Conservation (phyloP, 2,329 filamentous ascomycete species). For the Colletotrichum zoysiae region DNA sequence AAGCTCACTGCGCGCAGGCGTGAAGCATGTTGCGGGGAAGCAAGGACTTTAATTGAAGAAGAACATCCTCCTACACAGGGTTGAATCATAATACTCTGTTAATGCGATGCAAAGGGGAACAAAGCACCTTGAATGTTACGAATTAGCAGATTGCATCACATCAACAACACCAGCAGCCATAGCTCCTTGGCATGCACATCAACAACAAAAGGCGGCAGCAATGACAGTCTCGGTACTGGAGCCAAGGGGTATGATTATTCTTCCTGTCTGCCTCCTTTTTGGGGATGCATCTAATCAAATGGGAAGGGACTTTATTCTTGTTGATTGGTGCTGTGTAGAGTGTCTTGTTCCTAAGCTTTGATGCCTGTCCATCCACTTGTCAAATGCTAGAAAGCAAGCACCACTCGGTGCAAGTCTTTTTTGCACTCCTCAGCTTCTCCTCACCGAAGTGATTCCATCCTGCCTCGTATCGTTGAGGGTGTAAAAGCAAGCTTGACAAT, state of each 20-base stretch:
- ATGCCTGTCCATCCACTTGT: constrained; percentile 38
- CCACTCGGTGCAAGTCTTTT: constrained; percentile 40
- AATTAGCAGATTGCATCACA: background rate
- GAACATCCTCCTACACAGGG: background rate
- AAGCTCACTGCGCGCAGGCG: constrained; percentile 26
- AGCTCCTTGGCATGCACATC: background rate
- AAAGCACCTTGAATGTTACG: background rate
- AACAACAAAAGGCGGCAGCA: background rate
- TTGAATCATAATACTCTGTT: background rate
- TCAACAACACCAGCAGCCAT: background rate
- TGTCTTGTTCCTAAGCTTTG: constrained; percentile 41
- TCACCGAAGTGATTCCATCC: constrained; percentile 28
- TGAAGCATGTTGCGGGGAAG: constrained; percentile 40
- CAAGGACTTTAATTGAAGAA: constrained; percentile 41
- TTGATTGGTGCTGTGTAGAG: constrained; percentile 34
- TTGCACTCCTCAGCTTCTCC: constrained; percentile 39
- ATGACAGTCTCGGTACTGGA: background rate
- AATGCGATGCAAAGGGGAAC: background rate
- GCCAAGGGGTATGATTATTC: constrained; percentile 29
- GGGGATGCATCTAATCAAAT: constrained; percentile 29
- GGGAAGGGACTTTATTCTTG: constrained; percentile 35
- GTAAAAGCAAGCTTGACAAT: constrained; percentile 34
- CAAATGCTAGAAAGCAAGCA: constrained; percentile 37
- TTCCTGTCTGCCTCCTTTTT: constrained; percentile 29
- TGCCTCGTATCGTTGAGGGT: constrained; percentile 29